These are phyloP conservation scores for Pichia thaimueangensis DNA, from an alignment of 805 yeast species.

Conservation along the genomic window DNA sequence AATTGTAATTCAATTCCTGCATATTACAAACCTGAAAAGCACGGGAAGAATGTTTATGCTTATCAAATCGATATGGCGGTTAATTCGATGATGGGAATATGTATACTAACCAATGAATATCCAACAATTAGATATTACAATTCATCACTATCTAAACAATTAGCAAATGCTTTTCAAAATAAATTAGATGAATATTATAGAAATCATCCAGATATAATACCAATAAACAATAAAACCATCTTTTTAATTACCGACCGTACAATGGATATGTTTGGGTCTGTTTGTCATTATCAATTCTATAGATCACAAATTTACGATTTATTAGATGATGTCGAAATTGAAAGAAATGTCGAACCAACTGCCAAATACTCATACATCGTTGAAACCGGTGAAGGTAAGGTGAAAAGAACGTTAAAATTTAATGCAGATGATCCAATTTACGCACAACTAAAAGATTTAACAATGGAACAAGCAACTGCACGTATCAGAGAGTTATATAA, in stretches of 20 bases:
- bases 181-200: conserved; percentile 74
- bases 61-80: conserved; percentile 56
- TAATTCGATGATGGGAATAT: conserved; percentile 58
- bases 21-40: conserved; percentile 56
- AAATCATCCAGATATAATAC: conserved; percentile 57
- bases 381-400: conserved; percentile 24
- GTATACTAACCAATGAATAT: conserved; percentile 78
- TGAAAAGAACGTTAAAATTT: conserved; percentile 21
- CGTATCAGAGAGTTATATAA: conserved; percentile 16
- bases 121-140: conserved; percentile 77
- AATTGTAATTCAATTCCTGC: conserved; percentile 56
- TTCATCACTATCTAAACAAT: conserved; percentile 42
- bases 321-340: conserved; percentile 23
- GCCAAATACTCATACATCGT: conserved; percentile 24
- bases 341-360: conserved; percentile 22
- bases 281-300: conserved; percentile 84
- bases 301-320: conserved; percentile 89
- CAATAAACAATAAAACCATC: conserved; percentile 42
- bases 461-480: conserved; percentile 24
- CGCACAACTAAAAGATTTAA: conserved; percentile 21
- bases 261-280: conserved; percentile 74
- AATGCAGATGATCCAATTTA: conserved; percentile 24
- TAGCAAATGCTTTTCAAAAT: conserved; percentile 67
- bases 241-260: conserved; percentile 78
- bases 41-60: conserved; percentile 56